Evolutionary conservation across 2,329 filamentous ascomycete species (phyloP).

Genomic region (Dryadomyces quercivorus): DNA sequence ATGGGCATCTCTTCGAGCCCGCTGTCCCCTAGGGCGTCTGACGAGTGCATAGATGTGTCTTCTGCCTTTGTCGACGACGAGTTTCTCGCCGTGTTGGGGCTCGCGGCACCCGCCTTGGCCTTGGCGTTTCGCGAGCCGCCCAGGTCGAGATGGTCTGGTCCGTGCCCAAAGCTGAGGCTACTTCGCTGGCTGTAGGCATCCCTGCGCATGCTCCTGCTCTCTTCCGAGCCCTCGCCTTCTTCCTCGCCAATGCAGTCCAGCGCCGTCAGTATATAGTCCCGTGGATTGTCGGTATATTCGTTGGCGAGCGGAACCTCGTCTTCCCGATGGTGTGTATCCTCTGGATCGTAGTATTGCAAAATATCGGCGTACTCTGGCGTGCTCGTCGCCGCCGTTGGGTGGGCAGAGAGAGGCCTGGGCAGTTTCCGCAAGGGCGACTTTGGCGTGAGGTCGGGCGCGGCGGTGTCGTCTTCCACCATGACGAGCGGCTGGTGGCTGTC

Average conservation of each 20-base stretch:
- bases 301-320: slow-evolving; percentile 29
- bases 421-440: no score
- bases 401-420: no score
- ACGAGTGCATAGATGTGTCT: background rate
- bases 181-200: background rate
- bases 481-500: background rate
- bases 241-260: slow-evolving; percentile 26
- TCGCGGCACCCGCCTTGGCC: no score
- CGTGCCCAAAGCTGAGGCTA: background rate
- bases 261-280: slow-evolving; percentile 25
- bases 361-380: slow-evolving; percentile 1
- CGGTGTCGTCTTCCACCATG: background rate
- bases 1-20: background rate
- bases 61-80: background rate
- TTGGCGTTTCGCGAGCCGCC: background rate
- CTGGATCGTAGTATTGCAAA: slow-evolving; percentile 11
- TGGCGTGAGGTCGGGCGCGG: no score
- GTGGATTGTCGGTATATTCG: slow-evolving; percentile 33
- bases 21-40: background rate
- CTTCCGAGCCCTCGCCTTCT: slow-evolving; percentile 11
- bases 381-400: no score
- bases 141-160: background rate
- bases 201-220: background rate
- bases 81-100: background rate
- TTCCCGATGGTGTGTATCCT: slow-evolving; percentile 1